phyloP scores from a whole-genome alignment of 2,329 filamentous ascomycete species.

The Epicoccum sorghinum region DNA sequence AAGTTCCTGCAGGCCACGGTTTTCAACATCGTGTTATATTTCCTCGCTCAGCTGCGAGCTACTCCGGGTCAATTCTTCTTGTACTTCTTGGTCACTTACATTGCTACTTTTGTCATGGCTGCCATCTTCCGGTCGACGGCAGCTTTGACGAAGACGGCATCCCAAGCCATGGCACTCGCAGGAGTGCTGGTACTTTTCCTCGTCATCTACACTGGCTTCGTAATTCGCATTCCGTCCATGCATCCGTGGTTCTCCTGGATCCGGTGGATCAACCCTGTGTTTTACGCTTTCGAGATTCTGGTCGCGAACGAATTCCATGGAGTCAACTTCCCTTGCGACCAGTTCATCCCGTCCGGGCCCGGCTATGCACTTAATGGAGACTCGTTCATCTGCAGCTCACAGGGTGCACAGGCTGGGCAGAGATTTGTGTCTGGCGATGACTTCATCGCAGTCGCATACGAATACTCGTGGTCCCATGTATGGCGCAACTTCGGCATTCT shows the following conservation, averaged over 20 bases:
- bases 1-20: slow-evolving; percentile 72
- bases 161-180: slow-evolving; percentile 62
- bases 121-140: slow-evolving; percentile 83
- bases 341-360: slow-evolving; percentile 47
- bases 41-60: slow-evolving; percentile 78
- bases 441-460: slow-evolving; percentile 39
- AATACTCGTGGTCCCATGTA: slow-evolving; percentile 51
- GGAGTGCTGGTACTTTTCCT: slow-evolving; percentile 66
- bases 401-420: slow-evolving; percentile 49
- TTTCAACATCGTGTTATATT: slow-evolving; percentile 84
- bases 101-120: slow-evolving; percentile 71
- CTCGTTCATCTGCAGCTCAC: slow-evolving; percentile 46
- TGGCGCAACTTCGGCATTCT: slow-evolving; percentile 66
- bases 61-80: slow-evolving; percentile 80
- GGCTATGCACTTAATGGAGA: slow-evolving; percentile 36
- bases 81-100: slow-evolving; percentile 67
- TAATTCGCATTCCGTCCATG: slow-evolving; percentile 68
- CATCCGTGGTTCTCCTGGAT: slow-evolving; percentile 49
- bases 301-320: slow-evolving; percentile 72
- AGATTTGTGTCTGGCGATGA: slow-evolving; percentile 48
- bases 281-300: slow-evolving; percentile 79
- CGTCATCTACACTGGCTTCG: slow-evolving; percentile 71
- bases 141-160: slow-evolving; percentile 70
- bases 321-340: slow-evolving; percentile 42
- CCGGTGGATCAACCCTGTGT: slow-evolving; percentile 73